Evolutionary conservation across 1,284 basidiomycete species (phyloP).

Genomic region (Rhodotorula sp.): DNA sequence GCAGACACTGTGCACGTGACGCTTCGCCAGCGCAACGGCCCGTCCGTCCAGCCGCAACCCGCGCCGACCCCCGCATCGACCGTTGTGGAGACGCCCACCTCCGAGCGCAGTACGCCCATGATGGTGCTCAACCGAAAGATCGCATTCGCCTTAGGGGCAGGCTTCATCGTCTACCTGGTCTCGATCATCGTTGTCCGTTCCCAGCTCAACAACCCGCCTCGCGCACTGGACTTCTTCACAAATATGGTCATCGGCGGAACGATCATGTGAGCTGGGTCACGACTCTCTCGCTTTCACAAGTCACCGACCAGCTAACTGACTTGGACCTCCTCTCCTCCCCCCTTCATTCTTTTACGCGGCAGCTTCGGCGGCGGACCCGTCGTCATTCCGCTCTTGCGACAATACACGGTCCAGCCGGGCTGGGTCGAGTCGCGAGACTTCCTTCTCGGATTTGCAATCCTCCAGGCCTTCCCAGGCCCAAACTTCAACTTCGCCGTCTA

Average conservation of each 20-base stretch:
- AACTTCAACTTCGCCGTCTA: slow-evolving; percentile 63
- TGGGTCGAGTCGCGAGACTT: slow-evolving; percentile 57
- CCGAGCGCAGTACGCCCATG: background rate
- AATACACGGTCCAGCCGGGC: slow-evolving; percentile 60
- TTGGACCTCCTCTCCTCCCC: no score
- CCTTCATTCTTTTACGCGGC: no score
- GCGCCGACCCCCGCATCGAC: background rate
- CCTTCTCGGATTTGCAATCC: slow-evolving; percentile 60
- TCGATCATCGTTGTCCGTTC: slow-evolving; percentile 49
- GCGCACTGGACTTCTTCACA: slow-evolving; percentile 52
- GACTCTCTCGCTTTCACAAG: no score
- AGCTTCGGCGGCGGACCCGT: slow-evolving; percentile 58
- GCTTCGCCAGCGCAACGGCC: background rate
- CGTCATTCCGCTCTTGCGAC: slow-evolving; percentile 60
- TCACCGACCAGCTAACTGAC: no score
- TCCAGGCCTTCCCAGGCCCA: slow-evolving; percentile 53
- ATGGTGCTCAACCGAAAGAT: background rate
- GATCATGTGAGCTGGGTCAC: slow-evolving; percentile 50
- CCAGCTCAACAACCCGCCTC: slow-evolving; percentile 45
- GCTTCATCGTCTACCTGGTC: slow-evolving; percentile 33
- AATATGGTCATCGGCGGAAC: slow-evolving; percentile 56
- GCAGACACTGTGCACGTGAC: background rate
- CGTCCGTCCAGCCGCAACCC: no score
- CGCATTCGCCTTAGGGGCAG: slow-evolving; percentile 10
- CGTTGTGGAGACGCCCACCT: background rate